Evolutionary conservation across 1,284 basidiomycete species (phyloP).

Genomic region (Ceratobasidium sp.): DNA sequence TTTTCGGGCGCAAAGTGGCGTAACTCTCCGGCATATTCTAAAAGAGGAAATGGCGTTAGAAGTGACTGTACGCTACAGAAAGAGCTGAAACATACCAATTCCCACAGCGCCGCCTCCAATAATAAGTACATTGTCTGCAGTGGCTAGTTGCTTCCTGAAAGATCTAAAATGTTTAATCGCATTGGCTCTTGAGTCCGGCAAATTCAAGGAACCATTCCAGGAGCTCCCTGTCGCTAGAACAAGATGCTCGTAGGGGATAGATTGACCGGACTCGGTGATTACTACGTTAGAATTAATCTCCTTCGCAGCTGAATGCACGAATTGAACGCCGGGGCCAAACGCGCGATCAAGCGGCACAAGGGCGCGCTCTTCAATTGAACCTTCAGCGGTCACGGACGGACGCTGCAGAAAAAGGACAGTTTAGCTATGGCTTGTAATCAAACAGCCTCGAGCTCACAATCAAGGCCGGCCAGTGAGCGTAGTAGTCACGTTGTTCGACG

Average conservation of each 20-base stretch:
- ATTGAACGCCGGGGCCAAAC: conserved; percentile 5
- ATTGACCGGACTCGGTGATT: conserved; percentile 62
- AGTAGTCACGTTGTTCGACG: conserved; percentile 36
- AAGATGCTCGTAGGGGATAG: conserved; percentile 66
- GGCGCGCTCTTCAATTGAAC: conserved; percentile 59
- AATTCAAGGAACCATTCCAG: conserved; percentile 67
- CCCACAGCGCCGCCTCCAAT: conserved; percentile 76
- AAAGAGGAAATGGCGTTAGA: conserved; percentile 13
- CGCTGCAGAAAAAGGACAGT: conserved; percentile 54
- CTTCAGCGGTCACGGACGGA: conserved; percentile 60
- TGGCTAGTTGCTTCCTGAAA: conserved; percentile 65
- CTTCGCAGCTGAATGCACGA: conserved; percentile 51
- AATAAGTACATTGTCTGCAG: conserved; percentile 67
- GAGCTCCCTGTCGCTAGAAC: conserved; percentile 70
- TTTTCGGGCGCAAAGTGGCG: conserved; percentile 69
- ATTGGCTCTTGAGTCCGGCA: conserved; percentile 62
- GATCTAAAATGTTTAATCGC: conserved; percentile 60
- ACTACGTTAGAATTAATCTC: conserved; percentile 62
- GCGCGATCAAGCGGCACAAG: conserved; percentile 62
- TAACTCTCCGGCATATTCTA: conserved; percentile 71
- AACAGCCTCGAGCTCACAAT: conserved; percentile 14
- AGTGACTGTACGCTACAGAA: conserved; percentile 12
- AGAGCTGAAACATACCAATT: conserved; percentile 62
- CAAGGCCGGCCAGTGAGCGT: conserved; percentile 32
- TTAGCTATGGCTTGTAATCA: background rate